A percentile compares a stretch with the other conserved stretches of the same genome.
phyloP scores from a whole-genome alignment of 441 rosid species.

The Flueggea neowawraea region DNA sequence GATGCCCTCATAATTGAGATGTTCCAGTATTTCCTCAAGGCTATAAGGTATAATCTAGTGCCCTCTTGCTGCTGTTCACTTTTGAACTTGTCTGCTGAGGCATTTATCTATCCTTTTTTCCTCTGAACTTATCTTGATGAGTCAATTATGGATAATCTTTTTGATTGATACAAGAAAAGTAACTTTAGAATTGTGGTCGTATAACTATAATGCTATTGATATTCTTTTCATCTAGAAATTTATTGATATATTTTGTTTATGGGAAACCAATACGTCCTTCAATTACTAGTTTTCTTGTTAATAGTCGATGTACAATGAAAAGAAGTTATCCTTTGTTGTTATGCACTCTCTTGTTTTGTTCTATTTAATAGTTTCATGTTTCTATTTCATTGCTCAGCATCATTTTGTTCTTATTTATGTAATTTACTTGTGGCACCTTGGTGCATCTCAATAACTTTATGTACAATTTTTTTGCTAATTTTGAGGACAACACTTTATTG shows the following conservation, averaged over 20 bases:
- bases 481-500: too few species aligned
- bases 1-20: slow-evolving; percentile 79
- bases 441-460: too few species aligned
- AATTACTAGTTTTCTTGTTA: not conserved
- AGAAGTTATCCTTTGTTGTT: too few species aligned
- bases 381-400: too few species aligned
- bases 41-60: slow-evolving; percentile 61
- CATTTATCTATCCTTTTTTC: not conserved
- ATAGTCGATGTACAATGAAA: too few species aligned
- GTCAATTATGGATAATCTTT: not conserved
- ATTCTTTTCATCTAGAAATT: not conserved
- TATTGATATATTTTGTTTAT: not conserved
- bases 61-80: not conserved
- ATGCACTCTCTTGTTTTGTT: too few species aligned
- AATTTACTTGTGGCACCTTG: too few species aligned
- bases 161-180: not conserved
- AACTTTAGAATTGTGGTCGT: not conserved
- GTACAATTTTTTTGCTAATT: too few species aligned
- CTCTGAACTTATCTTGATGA: not conserved
- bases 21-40: slow-evolving; percentile 87
- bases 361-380: too few species aligned
- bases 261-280: not conserved
- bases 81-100: not conserved
- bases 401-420: too few species aligned
- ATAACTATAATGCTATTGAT: too few species aligned